phyloP scores from a whole-genome alignment of 345 rosid genomes.

The Euphorbia peplus region DNA sequence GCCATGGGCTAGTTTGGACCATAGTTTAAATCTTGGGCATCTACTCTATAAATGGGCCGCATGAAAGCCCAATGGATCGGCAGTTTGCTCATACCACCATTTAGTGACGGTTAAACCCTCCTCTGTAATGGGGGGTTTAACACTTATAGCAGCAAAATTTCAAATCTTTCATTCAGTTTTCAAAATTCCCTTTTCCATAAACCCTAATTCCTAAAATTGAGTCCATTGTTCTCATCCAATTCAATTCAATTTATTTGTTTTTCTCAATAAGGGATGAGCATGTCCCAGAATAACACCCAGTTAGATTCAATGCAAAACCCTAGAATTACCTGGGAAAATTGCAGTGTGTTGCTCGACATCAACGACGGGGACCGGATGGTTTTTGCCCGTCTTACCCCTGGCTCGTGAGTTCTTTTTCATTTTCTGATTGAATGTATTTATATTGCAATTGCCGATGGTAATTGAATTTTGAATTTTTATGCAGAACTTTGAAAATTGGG shows the following conservation, averaged over 20 bases:
- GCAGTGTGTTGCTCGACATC: conserved; percentile 89
- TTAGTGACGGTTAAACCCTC: not conserved
- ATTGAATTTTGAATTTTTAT: not conserved
- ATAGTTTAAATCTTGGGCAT: too few relatives aligned
- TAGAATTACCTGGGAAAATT: conserved; percentile 83
- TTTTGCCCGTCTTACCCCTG: conserved; percentile 78
- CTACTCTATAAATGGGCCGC: too few relatives aligned
- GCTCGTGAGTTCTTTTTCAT: conserved; percentile 56
- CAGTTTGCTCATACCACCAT: not conserved
- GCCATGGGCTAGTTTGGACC: too few relatives aligned
- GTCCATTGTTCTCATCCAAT: not conserved
- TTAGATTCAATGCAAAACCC: conserved; percentile 25
- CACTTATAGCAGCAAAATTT: not conserved
- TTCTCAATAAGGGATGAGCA: conserved; percentile 5
- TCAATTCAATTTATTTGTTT: not conserved
- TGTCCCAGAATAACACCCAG: conserved; percentile 1
- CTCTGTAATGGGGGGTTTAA: not conserved
- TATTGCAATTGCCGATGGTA: not conserved
- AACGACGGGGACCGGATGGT: conserved; percentile 97
- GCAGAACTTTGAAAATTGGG: conserved; percentile 71
- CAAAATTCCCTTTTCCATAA: not conserved
- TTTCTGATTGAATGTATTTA: not conserved
- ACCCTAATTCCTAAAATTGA: not conserved
- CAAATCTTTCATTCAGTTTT: not conserved
- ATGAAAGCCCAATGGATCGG: too few relatives aligned